Evolutionary conservation across 768 basidiomycete species (phyloP), one percentile per base, ranked within the genome.

Genomic region (Sporobolomyces roseus): DNA sequence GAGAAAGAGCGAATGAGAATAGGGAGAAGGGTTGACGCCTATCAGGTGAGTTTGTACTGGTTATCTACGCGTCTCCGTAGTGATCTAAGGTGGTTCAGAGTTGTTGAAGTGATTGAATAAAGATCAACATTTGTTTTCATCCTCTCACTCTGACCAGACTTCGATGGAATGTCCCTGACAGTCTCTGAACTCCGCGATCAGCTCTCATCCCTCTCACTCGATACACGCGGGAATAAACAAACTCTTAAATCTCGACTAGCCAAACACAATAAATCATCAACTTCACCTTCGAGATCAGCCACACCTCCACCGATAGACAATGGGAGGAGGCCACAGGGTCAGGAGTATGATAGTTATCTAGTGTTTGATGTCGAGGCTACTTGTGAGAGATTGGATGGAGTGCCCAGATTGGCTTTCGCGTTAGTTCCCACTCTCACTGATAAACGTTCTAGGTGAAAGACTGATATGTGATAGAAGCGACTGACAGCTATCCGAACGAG

Each of bases 311-410:
- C 27, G 19, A 27, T 7, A 60, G n/a, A 25, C 25, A 36, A 66
- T 43, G 52, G 21, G 29, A 21, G 56, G 25, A 62, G 73, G 21
- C 68, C 71, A 6, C 23, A 7, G 1, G 58, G 29, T 0, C 60
- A 73, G 35, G 1, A 4, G 0, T 89, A 85, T 75, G 90, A 92
- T 53, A 85, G 84, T 7, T 91, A 91, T 75, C 84, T 96, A 23
- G 87, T 96, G 82, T 94, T 63, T 48, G 93, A 97, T 74, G 87
- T 93, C 59, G 91, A 93, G 77, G 91, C 86, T 17, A 93, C 91
- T 3, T 93, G 91, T 74, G 77, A 70, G 35, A 6, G 7, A 21
- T 67, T 73, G 14, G 51, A 64, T 3, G 59, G 62, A 6, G 56
- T 41, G 17, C 54, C 61, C 4, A 63, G 38, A 25, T 45, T 73